Percentiles rank a stretch among this genome's conserved stretches.
Evolutionary conservation across 805 yeast species (phyloP).

Genomic region (Candida koratica): DNA sequence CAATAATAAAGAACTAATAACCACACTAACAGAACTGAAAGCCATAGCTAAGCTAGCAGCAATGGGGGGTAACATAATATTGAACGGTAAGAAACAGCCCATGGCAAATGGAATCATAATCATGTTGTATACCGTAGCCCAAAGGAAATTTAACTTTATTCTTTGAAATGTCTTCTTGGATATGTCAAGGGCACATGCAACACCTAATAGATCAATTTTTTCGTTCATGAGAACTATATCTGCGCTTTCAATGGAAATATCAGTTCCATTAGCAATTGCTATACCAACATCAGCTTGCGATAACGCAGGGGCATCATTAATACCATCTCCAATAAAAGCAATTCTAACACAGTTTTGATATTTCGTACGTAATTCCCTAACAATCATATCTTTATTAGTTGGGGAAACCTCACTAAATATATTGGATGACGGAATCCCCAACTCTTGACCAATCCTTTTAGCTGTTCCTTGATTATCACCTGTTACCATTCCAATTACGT

Average conservation of each 20-base stretch:
- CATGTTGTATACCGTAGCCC: conserved; percentile 83
- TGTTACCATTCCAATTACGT: conserved; percentile 77
- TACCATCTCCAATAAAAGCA: conserved; percentile 96
- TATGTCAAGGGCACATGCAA: conserved; percentile 61
- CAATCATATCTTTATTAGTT: conserved; percentile 64
- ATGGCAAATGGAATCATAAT: conserved; percentile 91
- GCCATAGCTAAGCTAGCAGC: conserved; percentile 94
- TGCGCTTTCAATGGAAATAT: conserved; percentile 96
- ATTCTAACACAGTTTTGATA: conserved; percentile 39
- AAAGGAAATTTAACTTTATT: conserved; percentile 75
- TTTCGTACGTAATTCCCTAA: conserved; percentile 51
- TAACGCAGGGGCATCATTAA: conserved; percentile 95
- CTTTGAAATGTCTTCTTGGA: conserved; percentile 66
- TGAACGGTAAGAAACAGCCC: conserved; percentile 80
- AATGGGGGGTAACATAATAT: conserved; percentile 76
- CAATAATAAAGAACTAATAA: conserved; percentile 68
- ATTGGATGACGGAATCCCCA: conserved; percentile 62
- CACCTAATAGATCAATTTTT: conserved; percentile 41
- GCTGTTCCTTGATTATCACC: conserved; percentile 78
- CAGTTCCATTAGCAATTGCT: conserved; percentile 90
- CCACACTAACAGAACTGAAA: conserved; percentile 84
- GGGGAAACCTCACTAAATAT: conserved; percentile 79
- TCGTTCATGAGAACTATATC: conserved; percentile 68
- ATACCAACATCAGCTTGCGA: conserved; percentile 86
- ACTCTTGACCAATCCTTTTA: conserved; percentile 53